A percentile compares a stretch with the other conserved stretches of the same genome.
phyloP scores from a whole-genome alignment of 768 basidiomycete genomes.

The Suillus decipiens region DNA sequence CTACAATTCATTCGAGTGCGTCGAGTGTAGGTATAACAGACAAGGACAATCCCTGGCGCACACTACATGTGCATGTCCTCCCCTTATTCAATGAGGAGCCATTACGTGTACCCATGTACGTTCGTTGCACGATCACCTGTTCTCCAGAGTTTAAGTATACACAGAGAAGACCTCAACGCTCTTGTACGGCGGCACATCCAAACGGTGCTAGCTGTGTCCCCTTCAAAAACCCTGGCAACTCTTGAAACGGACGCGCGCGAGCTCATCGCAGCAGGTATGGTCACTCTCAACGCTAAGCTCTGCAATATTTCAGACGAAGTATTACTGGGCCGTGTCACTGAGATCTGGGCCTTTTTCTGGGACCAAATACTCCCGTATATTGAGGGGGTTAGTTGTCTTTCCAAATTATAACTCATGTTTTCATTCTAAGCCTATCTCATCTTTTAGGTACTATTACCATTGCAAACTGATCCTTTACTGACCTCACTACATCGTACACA shows the following conservation, averaged over 20 bases:
- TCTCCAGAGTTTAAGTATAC: slow-evolving; percentile 14
- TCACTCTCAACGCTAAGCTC: slow-evolving; percentile 87
- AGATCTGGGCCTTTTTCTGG: slow-evolving; percentile 95
- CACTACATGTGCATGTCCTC: slow-evolving; percentile 83
- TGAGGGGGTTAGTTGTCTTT: slow-evolving; percentile 65
- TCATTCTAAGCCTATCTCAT: slow-evolving; percentile 36
- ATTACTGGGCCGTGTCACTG: slow-evolving; percentile 75
- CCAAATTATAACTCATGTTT: slow-evolving; percentile 14
- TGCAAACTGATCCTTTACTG: slow-evolving; percentile 63
- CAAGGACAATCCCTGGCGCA: slow-evolving; percentile 75
- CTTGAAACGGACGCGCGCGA: slow-evolving; percentile 82
- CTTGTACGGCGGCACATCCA: slow-evolving; percentile 81
- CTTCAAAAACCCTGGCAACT: slow-evolving; percentile 69
- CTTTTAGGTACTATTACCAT: slow-evolving; percentile 55
- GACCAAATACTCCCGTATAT: slow-evolving; percentile 84
- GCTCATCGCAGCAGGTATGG: slow-evolving; percentile 85
- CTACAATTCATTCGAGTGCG: slow-evolving; percentile 32
- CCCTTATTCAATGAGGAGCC: slow-evolving; percentile 93
- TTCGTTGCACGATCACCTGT: slow-evolving; percentile 11
- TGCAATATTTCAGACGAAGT: slow-evolving; percentile 75
- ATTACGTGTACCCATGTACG: slow-evolving; percentile 80
- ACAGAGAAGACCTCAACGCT: slow-evolving; percentile 83
- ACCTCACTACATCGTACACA: slow-evolving; percentile 68
- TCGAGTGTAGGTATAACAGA: slow-evolving; percentile 37
- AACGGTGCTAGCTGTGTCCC: slow-evolving; percentile 68